phyloP scores from a whole-genome alignment of 2,329 filamentous ascomycete species.

The Penicillium sp. region DNA sequence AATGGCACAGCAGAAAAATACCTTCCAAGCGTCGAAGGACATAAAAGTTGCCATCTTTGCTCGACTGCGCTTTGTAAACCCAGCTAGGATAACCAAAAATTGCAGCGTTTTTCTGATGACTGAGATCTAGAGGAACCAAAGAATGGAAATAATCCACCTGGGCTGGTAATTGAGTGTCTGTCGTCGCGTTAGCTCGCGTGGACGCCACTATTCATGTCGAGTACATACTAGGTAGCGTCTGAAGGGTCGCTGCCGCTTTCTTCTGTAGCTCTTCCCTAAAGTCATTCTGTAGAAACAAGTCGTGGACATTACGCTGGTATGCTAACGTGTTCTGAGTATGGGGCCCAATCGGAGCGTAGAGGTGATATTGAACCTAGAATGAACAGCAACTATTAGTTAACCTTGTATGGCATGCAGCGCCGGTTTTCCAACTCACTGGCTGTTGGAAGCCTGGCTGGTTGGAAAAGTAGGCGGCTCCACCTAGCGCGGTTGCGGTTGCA shows the following conservation, averaged over 20 bases:
- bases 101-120: conserved; percentile 74
- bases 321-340: conserved; percentile 78
- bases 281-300: conserved; percentile 89
- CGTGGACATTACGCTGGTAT: conserved; percentile 85
- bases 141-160: conserved; percentile 88
- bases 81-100: conserved; percentile 89
- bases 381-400: conserved; percentile 3
- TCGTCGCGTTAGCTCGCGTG: conserved; percentile 6
- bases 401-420: no score
- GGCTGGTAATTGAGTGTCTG: conserved; percentile 72
- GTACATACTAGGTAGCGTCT: conserved; percentile 76
- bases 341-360: conserved; percentile 88
- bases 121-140: conserved; percentile 84
- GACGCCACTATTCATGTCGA: background rate
- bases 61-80: conserved; percentile 92
- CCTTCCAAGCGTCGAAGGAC: conserved; percentile 84
- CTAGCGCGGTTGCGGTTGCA: conserved; percentile 56
- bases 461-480: conserved; percentile 69
- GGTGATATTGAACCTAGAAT: conserved; percentile 80
- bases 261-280: conserved; percentile 86
- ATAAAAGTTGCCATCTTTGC: conserved; percentile 87
- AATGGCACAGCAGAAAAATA: conserved; percentile 31
- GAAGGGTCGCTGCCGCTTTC: conserved; percentile 82
- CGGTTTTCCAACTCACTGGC: conserved; percentile 56
- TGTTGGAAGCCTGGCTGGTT: conserved; percentile 64